phyloP scores from a whole-genome alignment of 2,329 filamentous ascomycete genomes.

The Fusarium odoratissimum region DNA sequence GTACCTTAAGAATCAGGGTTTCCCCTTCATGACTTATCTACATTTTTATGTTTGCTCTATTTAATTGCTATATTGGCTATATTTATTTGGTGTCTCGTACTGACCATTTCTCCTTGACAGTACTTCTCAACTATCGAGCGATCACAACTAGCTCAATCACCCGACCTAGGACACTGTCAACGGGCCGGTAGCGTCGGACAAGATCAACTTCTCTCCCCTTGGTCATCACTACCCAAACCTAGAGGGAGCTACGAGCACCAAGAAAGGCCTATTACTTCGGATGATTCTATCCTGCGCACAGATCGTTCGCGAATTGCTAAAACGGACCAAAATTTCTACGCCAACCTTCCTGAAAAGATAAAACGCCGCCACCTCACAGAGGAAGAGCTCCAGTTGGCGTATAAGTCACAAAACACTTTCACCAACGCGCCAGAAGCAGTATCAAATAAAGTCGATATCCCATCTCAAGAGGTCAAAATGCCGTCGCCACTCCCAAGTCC shows the following conservation, averaged over 20 bases:
- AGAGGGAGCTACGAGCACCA: conserved; percentile 29
- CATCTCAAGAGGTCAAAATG: conserved; percentile 38
- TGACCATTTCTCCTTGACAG: conserved; percentile 53
- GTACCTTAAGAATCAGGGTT: conserved; percentile 42
- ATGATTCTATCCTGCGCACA: conserved; percentile 20
- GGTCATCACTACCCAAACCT: conserved; percentile 24
- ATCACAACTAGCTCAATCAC: conserved; percentile 69
- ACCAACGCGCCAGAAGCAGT: conserved; percentile 52
- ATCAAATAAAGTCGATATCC: conserved; percentile 37
- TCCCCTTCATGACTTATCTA: conserved; percentile 32
- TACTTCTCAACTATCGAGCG: conserved; percentile 81
- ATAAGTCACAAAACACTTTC: conserved; percentile 41
- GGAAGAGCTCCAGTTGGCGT: conserved; percentile 75
- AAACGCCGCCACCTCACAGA: conserved; percentile 75
- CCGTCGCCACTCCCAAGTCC: conserved; percentile 41
- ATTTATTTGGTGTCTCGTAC: conserved; percentile 19
- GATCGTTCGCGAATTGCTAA: conserved; percentile 55
- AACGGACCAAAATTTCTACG: conserved; percentile 74
- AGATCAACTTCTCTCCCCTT: conserved; percentile 27
- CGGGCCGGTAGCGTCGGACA: conserved; percentile 34
- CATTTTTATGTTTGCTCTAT: conserved; percentile 10
- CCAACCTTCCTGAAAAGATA: conserved; percentile 77
- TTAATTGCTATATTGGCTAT: conserved; percentile 8
- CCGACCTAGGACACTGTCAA: conserved; percentile 33
- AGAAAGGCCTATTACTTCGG: conserved; percentile 35